Conservation (phyloP, 768 basidiomycete genomes). For the Megacollybia marginata region DNA sequence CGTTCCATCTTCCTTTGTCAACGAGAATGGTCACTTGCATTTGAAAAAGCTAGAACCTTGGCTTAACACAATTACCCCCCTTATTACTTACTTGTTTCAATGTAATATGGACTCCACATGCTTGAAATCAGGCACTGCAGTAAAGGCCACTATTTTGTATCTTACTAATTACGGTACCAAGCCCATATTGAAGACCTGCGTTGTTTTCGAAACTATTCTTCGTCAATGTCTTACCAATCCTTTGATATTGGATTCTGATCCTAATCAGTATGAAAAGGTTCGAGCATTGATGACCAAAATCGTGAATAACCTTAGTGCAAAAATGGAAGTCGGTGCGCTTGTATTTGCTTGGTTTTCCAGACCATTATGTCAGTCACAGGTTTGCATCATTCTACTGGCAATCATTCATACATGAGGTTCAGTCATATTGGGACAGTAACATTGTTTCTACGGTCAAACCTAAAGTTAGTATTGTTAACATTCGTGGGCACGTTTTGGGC, state of each 20-base stretch:
- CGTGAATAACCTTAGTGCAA: slow-evolving; percentile 10
- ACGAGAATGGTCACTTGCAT: slow-evolving; percentile 18
- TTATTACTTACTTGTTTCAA: slow-evolving; percentile 20
- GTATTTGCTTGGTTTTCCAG: no score
- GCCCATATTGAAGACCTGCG: slow-evolving; percentile 21
- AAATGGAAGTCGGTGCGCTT: neutral
- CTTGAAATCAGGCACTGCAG: slow-evolving; percentile 25
- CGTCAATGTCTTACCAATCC: slow-evolving; percentile 14
- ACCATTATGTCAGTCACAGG: slow-evolving; percentile 1
- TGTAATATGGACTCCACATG: slow-evolving; percentile 29
- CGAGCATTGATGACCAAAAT: no score
- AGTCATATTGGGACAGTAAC: neutral
- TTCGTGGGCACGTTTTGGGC: no score
- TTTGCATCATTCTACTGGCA: slow-evolving; percentile 10
- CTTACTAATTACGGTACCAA: slow-evolving; percentile 33
- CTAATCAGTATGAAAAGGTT: slow-evolving; percentile 10
- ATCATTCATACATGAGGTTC: slow-evolving; percentile 1
- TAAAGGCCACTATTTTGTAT: slow-evolving; percentile 24
- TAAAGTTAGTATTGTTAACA: no score
- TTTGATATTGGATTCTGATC: slow-evolving; percentile 13
- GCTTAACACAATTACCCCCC: slow-evolving; percentile 6
- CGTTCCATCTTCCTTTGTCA: slow-evolving; percentile 14
- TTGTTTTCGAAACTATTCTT: slow-evolving; percentile 24
- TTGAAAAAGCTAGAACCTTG: slow-evolving; percentile 23
- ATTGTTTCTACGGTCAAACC: no score